phyloP scores from a whole-genome alignment of 106 monocot species.

The Dioscorea zingiberensis region DNA sequence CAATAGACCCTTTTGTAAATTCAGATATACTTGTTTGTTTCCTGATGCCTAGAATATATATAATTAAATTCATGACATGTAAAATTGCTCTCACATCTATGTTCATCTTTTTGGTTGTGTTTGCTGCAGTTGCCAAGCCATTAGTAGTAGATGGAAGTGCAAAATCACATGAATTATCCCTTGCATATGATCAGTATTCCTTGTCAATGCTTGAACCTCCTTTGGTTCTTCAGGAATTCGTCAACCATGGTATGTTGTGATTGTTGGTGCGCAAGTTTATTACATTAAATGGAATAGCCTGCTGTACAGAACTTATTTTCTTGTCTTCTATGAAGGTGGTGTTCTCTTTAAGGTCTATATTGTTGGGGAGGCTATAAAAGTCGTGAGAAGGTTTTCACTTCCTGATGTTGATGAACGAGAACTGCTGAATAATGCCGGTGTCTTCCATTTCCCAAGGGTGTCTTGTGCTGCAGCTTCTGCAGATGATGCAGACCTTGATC shows the following conservation, averaged over 20 bases:
- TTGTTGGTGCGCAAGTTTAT: neutral
- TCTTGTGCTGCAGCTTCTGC: conserved; percentile 88
- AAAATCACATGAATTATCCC: conserved; percentile 78
- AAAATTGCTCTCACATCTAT: neutral
- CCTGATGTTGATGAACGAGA: conserved; percentile 63
- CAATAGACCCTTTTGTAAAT: no score
- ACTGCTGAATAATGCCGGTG: conserved; percentile 48
- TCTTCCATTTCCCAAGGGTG: conserved; percentile 78
- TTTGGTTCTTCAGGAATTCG: conserved; percentile 87
- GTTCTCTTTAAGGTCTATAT: conserved; percentile 92
- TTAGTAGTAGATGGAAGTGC: conserved; percentile 74
- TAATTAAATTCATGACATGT: neutral
- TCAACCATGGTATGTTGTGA: conserved; percentile 68
- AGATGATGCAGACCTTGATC: conserved; percentile 83
- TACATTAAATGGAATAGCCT: neutral
- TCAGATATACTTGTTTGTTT: no score
- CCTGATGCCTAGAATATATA: no score
- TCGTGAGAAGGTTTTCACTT: conserved; percentile 79
- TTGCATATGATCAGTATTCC: conserved; percentile 79
- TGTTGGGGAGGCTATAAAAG: conserved; percentile 76
- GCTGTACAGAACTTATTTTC: neutral
- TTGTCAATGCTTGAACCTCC: conserved; percentile 83
- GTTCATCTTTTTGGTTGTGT: neutral
- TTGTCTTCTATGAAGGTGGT: conserved; percentile 43
- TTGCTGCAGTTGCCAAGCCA: conserved; percentile 79